Evolutionary conservation across 805 yeast genomes (phyloP).

Genomic region (Metschnikowia borealis): DNA sequence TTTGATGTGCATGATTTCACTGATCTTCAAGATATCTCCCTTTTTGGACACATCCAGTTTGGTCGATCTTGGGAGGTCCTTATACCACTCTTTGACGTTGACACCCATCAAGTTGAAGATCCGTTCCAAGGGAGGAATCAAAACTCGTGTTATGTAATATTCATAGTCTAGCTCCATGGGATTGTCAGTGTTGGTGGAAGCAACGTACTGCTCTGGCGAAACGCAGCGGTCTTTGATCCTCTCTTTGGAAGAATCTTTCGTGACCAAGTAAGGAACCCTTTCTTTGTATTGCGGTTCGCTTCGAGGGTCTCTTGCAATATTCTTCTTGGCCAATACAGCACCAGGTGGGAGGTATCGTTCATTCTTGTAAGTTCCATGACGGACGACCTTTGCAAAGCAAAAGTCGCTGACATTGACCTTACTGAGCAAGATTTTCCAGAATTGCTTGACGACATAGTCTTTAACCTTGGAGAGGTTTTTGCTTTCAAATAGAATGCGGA

Average conservation of each 20-base stretch:
- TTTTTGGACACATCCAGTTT: conserved; percentile 7
- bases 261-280: conserved; percentile 82
- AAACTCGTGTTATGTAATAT: conserved; percentile 77
- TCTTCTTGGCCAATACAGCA: conserved; percentile 70
- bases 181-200: conserved; percentile 24
- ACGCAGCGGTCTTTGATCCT: conserved; percentile 73
- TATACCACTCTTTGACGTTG: conserved; percentile 72
- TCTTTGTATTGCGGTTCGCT: conserved; percentile 85
- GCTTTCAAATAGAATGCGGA: conserved; percentile 68
- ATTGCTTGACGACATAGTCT: conserved; percentile 58
- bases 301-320: conserved; percentile 60
- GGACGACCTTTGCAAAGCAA: conserved; percentile 87
- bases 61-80: conserved; percentile 52
- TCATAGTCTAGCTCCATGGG: conserved; percentile 64
- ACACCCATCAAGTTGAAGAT: conserved; percentile 81
- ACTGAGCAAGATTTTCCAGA: conserved; percentile 59
- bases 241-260: conserved; percentile 50
- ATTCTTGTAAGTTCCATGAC: conserved; percentile 76
- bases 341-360: conserved; percentile 83
- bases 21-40: conserved; percentile 11
- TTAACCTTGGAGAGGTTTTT: conserved; percentile 69
- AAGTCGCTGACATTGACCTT: conserved; percentile 73
- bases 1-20: conserved; percentile 10
- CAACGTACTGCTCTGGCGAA: conserved; percentile 71
- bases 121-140: conserved; percentile 88